A percentile compares a stretch with the other conserved stretches of the same genome.
phyloP scores from a whole-genome alignment of 225 moss, liverwort and hornwort species.

The Thuidium tamariscinum region DNA sequence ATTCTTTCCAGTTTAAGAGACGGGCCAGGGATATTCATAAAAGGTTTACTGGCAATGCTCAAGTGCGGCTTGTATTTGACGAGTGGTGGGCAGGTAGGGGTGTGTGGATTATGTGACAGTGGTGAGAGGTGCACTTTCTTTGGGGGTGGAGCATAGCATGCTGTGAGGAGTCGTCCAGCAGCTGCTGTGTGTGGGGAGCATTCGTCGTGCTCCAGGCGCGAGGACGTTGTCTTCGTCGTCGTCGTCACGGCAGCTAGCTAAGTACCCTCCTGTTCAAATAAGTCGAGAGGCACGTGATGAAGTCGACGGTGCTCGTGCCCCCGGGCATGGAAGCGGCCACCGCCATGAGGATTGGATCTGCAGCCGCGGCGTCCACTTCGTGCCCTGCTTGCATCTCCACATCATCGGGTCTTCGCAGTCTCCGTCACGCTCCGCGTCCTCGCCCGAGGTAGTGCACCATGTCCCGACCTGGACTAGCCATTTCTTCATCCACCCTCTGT shows the following conservation, averaged over 20 bases:
- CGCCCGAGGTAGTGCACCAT: not conserved
- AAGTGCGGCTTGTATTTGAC: not conserved
- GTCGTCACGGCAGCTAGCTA: not conserved
- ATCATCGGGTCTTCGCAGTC: constrained; percentile 1
- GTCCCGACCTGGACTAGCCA: not conserved
- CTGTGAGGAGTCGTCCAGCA: not conserved
- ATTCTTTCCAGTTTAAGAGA: too few species aligned
- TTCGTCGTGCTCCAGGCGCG: not conserved
- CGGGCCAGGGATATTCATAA: too few species aligned
- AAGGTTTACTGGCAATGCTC: not conserved
- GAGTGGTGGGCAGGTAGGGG: not conserved
- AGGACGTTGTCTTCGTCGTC: not conserved
- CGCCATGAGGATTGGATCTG: constrained; percentile 27
- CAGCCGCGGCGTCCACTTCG: constrained; percentile 32
- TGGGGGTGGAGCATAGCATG: not conserved
- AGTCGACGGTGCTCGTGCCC: not conserved
- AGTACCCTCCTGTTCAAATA: too few species aligned
- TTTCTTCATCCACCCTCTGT: not conserved
- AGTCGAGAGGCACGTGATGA: not conserved
- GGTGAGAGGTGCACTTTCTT: not conserved
- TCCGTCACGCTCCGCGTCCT: not conserved
- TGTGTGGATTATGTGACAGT: not conserved
- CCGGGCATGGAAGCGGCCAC: constrained; percentile 19
- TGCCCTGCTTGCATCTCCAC: not conserved
- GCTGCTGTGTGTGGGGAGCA: not conserved